These are phyloP conservation scores for Brettanomyces nanus DNA, from an alignment of 805 yeast genomes.

Conservation along the genomic window DNA sequence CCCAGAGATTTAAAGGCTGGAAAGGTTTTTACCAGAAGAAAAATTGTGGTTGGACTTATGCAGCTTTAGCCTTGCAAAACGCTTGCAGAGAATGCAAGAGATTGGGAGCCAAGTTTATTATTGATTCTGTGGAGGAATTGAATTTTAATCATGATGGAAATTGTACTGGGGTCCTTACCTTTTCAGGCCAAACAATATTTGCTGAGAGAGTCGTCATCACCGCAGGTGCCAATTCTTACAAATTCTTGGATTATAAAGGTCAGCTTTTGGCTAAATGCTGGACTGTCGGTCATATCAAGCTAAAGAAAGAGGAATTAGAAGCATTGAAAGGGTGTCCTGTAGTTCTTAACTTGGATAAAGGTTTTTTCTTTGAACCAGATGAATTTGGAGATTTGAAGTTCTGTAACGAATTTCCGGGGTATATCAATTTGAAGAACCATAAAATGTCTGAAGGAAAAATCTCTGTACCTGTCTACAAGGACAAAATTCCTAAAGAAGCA, in stretches of 20 bases:
- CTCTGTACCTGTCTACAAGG: neutral
- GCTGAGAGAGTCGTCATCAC: conserved; percentile 25
- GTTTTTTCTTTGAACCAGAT: conserved; percentile 36
- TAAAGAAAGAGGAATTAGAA: too few species aligned
- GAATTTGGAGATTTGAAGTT: conserved; percentile 26
- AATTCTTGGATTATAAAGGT: too few species aligned
- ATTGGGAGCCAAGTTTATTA: conserved; percentile 26
- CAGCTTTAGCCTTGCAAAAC: conserved; percentile 23
- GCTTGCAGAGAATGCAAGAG: conserved; percentile 21
- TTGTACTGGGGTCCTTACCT: conserved; percentile 21
- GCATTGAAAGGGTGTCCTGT: too few species aligned
- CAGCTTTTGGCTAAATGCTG: conserved; percentile 33
- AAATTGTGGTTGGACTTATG: conserved; percentile 35
- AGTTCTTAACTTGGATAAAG: conserved; percentile 28
- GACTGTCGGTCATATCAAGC: conserved; percentile 33
- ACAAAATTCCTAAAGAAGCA: neutral
- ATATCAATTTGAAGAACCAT: conserved; percentile 3
- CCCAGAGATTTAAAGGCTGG: too few species aligned
- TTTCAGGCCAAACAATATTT: conserved; percentile 17
- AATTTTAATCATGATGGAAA: too few species aligned
- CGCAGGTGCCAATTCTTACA: conserved; percentile 32
- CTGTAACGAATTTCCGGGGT: conserved; percentile 23
- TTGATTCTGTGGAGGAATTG: conserved; percentile 12
- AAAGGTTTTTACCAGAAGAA: too few species aligned
- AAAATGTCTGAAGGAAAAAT: neutral